Evolutionary conservation across 2,329 filamentous ascomycete genomes (phyloP).

Genomic region (Emergomyces orientalis): DNA sequence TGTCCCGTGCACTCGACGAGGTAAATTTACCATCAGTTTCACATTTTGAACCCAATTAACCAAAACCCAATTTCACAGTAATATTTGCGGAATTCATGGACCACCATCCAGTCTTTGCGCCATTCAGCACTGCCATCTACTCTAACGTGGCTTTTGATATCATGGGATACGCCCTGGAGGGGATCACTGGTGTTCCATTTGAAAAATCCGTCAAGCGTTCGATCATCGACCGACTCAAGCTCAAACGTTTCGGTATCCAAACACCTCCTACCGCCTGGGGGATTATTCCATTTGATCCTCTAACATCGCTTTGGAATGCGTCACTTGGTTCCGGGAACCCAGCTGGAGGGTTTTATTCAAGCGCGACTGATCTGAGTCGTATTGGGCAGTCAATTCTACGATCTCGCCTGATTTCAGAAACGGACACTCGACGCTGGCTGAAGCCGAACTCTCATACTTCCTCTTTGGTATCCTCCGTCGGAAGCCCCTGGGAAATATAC

Average conservation of each 20-base stretch:
- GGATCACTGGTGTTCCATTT: conserved; percentile 26
- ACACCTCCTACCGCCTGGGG: conserved; percentile 26
- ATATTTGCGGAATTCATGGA: conserved; percentile 24
- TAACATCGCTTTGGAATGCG: conserved; percentile 26
- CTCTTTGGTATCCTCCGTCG: conserved; percentile 26
- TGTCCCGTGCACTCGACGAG: conserved; percentile 1
- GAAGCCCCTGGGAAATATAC: conserved; percentile 34
- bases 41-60: not conserved
- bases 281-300: conserved; percentile 28
- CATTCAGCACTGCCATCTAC: conserved; percentile 31
- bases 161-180: conserved; percentile 31
- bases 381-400: conserved; percentile 34
- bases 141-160: conserved; percentile 34
- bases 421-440: conserved; percentile 33
- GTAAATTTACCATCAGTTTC: not conserved
- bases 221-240: conserved; percentile 26
- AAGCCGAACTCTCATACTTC: conserved; percentile 34
- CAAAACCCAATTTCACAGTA: conserved; percentile 16
- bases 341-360: conserved; percentile 21
- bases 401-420: conserved; percentile 26
- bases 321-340: conserved; percentile 26
- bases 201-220: conserved; percentile 23
- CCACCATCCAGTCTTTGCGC: conserved; percentile 26
- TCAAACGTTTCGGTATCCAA: conserved; percentile 27
- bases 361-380: conserved; percentile 28